These are phyloP conservation scores for Quercus aquifolioides DNA, from an alignment of 306 rosid species.

Conservation along the genomic window DNA sequence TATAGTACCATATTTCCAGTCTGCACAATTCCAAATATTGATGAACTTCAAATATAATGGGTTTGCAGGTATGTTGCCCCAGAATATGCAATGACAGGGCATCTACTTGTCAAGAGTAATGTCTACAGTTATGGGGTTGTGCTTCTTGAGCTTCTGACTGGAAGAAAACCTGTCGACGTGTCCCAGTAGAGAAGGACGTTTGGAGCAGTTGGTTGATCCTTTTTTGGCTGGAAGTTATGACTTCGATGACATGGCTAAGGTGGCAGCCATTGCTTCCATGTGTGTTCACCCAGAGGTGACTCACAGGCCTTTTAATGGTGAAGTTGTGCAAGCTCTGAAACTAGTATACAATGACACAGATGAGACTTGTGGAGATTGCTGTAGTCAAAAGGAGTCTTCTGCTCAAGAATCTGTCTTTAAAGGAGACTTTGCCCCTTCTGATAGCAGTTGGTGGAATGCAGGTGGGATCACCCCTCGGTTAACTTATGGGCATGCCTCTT, in stretches of 20 bases:
- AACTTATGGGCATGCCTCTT: slow-evolving; percentile 50
- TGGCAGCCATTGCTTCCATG: slow-evolving; percentile 94
- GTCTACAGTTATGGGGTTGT: slow-evolving; percentile 95
- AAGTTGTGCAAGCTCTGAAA: slow-evolving; percentile 96
- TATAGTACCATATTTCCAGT: not conserved
- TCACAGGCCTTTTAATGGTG: slow-evolving; percentile 93
- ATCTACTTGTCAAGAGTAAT: slow-evolving; percentile 88
- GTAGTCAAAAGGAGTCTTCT: slow-evolving; percentile 69
- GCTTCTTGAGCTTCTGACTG: slow-evolving; percentile 87
- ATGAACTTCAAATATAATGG: slow-evolving; percentile 1
- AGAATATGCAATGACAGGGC: slow-evolving; percentile 97
- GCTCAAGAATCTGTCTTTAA: slow-evolving; percentile 63
- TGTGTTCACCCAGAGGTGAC: slow-evolving; percentile 81
- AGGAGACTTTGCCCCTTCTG: slow-evolving; percentile 62
- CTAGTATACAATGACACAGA: slow-evolving; percentile 70
- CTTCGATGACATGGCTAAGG: slow-evolving; percentile 84
- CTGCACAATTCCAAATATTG: slow-evolving; percentile 18
- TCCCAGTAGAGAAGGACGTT: slow-evolving; percentile 78
- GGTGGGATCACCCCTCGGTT: slow-evolving; percentile 59
- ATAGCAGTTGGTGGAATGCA: slow-evolving; percentile 79
- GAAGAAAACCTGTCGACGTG: slow-evolving; percentile 94
- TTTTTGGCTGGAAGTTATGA: slow-evolving; percentile 72
- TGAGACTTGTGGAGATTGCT: slow-evolving; percentile 72
- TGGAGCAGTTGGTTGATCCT: slow-evolving; percentile 82
- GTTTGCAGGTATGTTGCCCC: slow-evolving; percentile 86